Evolutionary conservation across 139 green algal genomes (phyloP), one percentile per base, ranked within the genome.

Genomic region (Parachlorella kessleri): DNA sequence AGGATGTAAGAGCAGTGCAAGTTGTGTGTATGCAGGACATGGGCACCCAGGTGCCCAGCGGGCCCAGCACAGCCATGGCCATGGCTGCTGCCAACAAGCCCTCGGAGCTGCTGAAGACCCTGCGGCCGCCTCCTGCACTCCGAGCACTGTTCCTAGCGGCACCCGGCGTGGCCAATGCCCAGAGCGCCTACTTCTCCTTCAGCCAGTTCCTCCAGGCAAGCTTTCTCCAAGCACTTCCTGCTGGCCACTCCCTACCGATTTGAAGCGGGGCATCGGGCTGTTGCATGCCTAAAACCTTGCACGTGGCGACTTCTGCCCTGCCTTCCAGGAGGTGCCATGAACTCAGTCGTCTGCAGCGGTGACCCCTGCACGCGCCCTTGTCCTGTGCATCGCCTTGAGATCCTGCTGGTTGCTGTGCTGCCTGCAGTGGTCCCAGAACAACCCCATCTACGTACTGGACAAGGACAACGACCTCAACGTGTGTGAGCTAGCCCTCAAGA

Each of bases 401-500:
- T n/a, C n/a, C n/a, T n/a, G n/a, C n/a, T n/a, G n/a, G n/a, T n/a
- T n/a, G n/a, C n/a, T n/a, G n/a, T n/a, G n/a, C n/a, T n/a, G n/a
- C n/a, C 79, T 85, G 41, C 66, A 79, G 70, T 94, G 90, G 90
- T 89, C 79, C 55, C n/a, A n/a, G n/a, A 90, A 89, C 64, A 91
- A 97, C 85, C 93, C 93, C 55, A 97, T 97, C 71, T 97, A 96
- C 54, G 92, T 96, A 54, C 80, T 97, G 67, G 93, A 97, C 84
- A 97, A 97, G 83, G 93, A 97, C 89, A 96, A 97, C 70, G 92
- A 97, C 77, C 81, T 97, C 18, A 88, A 92, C 81, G 90, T 97
- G 24, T 54, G 64, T 36, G 54, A 81, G 24, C 87, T 96, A 55
- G 92, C 91, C 0, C 77, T 66, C 10, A 66, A 76, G 54, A 97